Evolutionary conservation across 73 alveolate genomes (phyloP).

Genomic region (Tetrahymena elliotti): DNA sequence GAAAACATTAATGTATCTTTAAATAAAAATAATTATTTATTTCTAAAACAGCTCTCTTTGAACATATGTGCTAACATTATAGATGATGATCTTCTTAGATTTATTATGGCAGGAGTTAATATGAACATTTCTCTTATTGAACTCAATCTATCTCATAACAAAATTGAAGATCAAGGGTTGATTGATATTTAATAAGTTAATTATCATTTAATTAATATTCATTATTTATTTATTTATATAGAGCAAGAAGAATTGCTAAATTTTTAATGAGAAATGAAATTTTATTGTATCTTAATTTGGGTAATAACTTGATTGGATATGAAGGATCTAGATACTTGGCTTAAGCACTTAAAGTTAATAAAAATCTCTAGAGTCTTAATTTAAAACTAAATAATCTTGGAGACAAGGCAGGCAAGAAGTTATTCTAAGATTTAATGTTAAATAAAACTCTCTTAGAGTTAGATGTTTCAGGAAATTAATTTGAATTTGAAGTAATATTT

Average conservation of each 20-base stretch:
- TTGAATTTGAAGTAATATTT: slow-evolving; percentile 29
- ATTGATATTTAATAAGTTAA: background rate
- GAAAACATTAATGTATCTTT: background rate
- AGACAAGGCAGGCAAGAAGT: slow-evolving; percentile 76
- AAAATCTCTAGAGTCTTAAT: slow-evolving; percentile 48
- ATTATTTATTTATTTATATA: background rate
- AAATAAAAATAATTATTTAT: too few relatives aligned
- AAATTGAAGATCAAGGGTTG: slow-evolving; percentile 66
- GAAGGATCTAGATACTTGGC: slow-evolving; percentile 77
- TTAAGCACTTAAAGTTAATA: slow-evolving; percentile 62
- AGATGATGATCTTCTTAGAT: slow-evolving; percentile 44
- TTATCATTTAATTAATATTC: background rate
- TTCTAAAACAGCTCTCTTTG: slow-evolving; percentile 5
- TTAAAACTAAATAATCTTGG: slow-evolving; percentile 65
- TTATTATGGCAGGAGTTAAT: slow-evolving; percentile 42
- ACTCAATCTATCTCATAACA: slow-evolving; percentile 72
- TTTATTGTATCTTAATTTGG: slow-evolving; percentile 51
- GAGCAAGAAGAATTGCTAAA: slow-evolving; percentile 67
- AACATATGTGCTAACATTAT: slow-evolving; percentile 44
- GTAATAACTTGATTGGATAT: slow-evolving; percentile 70
- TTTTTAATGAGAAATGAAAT: slow-evolving; percentile 58
- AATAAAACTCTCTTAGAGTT: slow-evolving; percentile 50
- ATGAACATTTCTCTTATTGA: slow-evolving; percentile 52
- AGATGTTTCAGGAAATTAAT: slow-evolving; percentile 57
- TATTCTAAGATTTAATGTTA: slow-evolving; percentile 52